Percentiles rank a stretch among this genome's conserved stretches.
Evolutionary conservation across 257 asterid species (phyloP).

Genomic region (Salvia rosmarinus): DNA sequence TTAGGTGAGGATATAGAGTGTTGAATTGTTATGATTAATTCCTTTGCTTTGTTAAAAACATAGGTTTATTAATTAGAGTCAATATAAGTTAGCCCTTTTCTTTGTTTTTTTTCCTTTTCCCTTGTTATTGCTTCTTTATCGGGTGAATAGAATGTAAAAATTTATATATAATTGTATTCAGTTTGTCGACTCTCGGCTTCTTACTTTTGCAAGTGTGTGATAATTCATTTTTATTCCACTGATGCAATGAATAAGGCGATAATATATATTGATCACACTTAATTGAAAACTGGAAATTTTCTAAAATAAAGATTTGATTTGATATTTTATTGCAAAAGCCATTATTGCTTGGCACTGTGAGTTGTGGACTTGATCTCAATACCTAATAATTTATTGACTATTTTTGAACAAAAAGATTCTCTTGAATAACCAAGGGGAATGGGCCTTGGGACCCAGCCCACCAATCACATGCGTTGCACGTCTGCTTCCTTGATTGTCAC

Average conservation of each 20-base stretch:
- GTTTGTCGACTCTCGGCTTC: background rate
- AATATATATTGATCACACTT: no score
- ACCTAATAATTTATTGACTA: conserved; percentile 29
- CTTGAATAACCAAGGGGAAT: conserved; percentile 31
- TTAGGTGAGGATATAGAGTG: conserved; percentile 48
- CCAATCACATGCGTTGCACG: conserved; percentile 72
- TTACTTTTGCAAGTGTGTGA: background rate
- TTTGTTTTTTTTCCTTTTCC: background rate
- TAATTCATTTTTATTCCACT: no score
- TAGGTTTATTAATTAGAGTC: conserved; percentile 39
- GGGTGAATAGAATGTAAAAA: conserved; percentile 22
- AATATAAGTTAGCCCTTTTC: conserved; percentile 30
- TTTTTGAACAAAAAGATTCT: conserved; percentile 32
- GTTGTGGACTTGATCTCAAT: conserved; percentile 38
- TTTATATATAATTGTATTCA: conserved; percentile 6
- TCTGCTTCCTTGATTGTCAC: conserved; percentile 51
- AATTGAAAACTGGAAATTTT: no score
- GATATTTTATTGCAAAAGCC: conserved; percentile 31
- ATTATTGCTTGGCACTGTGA: conserved; percentile 27
- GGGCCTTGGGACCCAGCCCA: conserved; percentile 63
- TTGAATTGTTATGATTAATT: conserved; percentile 41
- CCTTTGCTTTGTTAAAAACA: conserved; percentile 40
- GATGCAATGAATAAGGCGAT: no score
- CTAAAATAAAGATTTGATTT: background rate
- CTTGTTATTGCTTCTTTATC: conserved; percentile 28